A percentile compares a stretch with the other conserved stretches of the same genome.
Evolutionary conservation across 495 filamentous ascomycete genomes (phyloP).

Genomic region (Cairneyella variabilis): DNA sequence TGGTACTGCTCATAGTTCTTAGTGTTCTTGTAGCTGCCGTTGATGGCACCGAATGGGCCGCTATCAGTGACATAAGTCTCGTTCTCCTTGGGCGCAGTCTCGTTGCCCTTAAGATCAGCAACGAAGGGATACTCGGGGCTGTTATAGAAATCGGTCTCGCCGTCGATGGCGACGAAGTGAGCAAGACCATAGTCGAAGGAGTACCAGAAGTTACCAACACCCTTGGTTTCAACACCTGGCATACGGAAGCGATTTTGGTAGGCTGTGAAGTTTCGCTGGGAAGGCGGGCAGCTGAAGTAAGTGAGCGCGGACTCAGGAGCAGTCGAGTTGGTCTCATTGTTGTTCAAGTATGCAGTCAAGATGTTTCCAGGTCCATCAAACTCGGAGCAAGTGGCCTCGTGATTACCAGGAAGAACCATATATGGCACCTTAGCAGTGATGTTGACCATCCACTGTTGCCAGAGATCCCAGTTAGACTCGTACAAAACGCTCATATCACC

Average conservation of each 20-base stretch:
- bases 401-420: conserved; percentile 34
- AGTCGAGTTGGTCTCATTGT: conserved; percentile 28
- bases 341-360: conserved; percentile 44
- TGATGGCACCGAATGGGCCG: conserved; percentile 45
- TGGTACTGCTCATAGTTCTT: conserved; percentile 41
- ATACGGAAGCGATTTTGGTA: conserved; percentile 43
- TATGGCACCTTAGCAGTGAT: conserved; percentile 30
- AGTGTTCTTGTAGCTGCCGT: conserved; percentile 30
- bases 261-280: conserved; percentile 35
- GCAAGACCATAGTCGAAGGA: conserved; percentile 53
- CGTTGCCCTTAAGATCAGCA: conserved; percentile 35
- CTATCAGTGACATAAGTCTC: conserved; percentile 45
- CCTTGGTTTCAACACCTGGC: conserved; percentile 38
- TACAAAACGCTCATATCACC: conserved; percentile 51
- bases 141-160: conserved; percentile 43
- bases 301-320: conserved; percentile 32
- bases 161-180: conserved; percentile 47
- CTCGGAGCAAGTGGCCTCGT: conserved; percentile 38
- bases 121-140: conserved; percentile 36
- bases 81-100: conserved; percentile 35
- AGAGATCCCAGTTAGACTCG: conserved; percentile 50
- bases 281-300: conserved; percentile 42
- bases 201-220: conserved; percentile 47
- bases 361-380: conserved; percentile 45
- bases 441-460: conserved; percentile 40